These are phyloP conservation scores for Edaphochlamys debaryana DNA, from an alignment of 139 green algal species.

Conservation along the genomic window DNA sequence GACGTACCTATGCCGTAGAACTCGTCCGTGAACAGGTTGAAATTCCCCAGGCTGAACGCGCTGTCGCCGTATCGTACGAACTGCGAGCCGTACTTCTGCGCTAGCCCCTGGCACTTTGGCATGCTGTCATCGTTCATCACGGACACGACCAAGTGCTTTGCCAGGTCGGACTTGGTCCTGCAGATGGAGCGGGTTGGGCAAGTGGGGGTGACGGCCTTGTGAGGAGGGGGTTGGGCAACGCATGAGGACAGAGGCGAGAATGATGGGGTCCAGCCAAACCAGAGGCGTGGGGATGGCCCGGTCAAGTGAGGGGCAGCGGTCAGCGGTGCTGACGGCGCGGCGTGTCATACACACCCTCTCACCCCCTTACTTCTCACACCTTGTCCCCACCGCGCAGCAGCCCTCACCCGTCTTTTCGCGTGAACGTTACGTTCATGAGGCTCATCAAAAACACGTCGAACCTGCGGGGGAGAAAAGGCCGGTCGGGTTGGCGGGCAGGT, in stretches of 20 bases:
- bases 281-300: too few relatives aligned
- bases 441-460: neutral
- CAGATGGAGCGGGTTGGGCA: too few relatives aligned
- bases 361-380: neutral
- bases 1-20: slow-evolving; percentile 40
- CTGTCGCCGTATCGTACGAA: slow-evolving; percentile 10
- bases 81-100: slow-evolving; percentile 3
- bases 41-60: slow-evolving; percentile 27
- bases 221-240: too few relatives aligned
- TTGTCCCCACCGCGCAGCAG: too few relatives aligned
- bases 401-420: neutral
- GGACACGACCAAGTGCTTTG: slow-evolving; percentile 23
- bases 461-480: too few relatives aligned
- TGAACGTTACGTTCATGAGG: neutral
- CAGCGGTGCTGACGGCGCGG: too few relatives aligned
- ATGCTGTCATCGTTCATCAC: slow-evolving; percentile 3
- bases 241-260: too few relatives aligned
- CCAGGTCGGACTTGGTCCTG: slow-evolving; percentile 11
- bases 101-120: neutral
- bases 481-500: too few relatives aligned
- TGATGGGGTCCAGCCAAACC: too few relatives aligned
- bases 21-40: slow-evolving; percentile 27
- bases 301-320: too few relatives aligned
- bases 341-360: too few relatives aligned
- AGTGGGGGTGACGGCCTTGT: too few relatives aligned